Conservation (phyloP, 768 basidiomycete genomes). For the Collybiopsis confluens region DNA sequence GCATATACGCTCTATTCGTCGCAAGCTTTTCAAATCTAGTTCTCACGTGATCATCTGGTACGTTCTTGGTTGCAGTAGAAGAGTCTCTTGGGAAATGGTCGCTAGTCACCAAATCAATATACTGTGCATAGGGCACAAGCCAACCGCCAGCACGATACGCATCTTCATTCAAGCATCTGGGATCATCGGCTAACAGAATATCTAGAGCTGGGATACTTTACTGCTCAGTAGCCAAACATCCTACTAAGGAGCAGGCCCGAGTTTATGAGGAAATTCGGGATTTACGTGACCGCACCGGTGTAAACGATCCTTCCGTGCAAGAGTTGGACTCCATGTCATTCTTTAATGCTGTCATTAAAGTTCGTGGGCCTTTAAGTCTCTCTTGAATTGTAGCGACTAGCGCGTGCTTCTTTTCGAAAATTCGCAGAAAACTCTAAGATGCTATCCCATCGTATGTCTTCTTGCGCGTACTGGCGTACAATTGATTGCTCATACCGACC, state of each 20-base stretch:
- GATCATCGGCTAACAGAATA: too few relatives aligned
- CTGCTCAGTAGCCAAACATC: constrained; percentile 55
- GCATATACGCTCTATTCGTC: too few relatives aligned
- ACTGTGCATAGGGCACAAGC: constrained; percentile 49
- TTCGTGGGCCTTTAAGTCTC: background rate
- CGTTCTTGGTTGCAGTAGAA: too few relatives aligned
- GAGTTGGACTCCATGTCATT: constrained; percentile 31
- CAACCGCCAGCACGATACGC: constrained; percentile 47
- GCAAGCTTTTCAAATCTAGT: too few relatives aligned
- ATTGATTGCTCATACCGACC: background rate
- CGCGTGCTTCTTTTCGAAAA: too few relatives aligned
- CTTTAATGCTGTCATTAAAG: constrained; percentile 20
- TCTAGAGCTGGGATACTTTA: constrained; percentile 50
- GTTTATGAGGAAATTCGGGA: constrained; percentile 57
- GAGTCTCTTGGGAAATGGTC: too few relatives aligned
- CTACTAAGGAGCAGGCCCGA: constrained; percentile 51
- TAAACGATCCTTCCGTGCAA: constrained; percentile 13
- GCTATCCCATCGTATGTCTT: constrained; percentile 24
- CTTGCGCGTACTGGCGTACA: background rate
- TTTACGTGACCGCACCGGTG: constrained; percentile 8
- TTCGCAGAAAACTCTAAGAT: constrained; percentile 24
- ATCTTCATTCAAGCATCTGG: too few relatives aligned
- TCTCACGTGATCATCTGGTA: too few relatives aligned
- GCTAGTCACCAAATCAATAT: too few relatives aligned
- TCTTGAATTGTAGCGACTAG: background rate